Evolutionary conservation across 441 rosid genomes (phyloP), one percentile per base, ranked within the genome.

Genomic region (Croton laevigatus): DNA sequence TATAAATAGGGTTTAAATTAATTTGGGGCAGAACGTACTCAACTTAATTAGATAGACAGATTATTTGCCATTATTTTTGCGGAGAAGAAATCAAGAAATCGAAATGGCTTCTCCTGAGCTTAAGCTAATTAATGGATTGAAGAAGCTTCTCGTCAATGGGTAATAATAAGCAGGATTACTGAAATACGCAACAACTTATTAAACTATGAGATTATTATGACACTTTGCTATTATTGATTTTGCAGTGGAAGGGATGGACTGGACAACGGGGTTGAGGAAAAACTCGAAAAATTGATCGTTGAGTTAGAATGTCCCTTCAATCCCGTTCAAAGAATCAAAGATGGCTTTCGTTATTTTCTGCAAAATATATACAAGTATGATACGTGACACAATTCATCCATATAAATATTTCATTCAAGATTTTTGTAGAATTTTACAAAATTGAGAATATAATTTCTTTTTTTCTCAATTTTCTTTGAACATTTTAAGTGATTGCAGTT

Each of bases 321-420:
- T 69, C 71, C 84, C 0, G 71, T 73, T 1, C 60, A 78, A 63
- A 68, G 66, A 22, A 77, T 85, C 70, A 76, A 38, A 14, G 59
- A 66, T 0, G 88, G 89, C 17, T 87, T 87, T 59, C 20, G 20
- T 58, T 73, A 49, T 80, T 82, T 87, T 82, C 76, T 81, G 75
- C 65, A 36, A 13, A 5, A 62, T 62, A 59, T 66, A 32, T 87
- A 68, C 65, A 85, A 83, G 89, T 85, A 85, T 59, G 84, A 53
- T 44, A 16, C 27, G 17, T 19, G 4, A 2, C 53, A 22, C 8
- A 3, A 58, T 51, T 27, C 32, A 27, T 27, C 1, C 32, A 27
- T 68, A 19, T 45, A 52, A 48, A 0, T 9, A 17, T 2, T 23
- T 11, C 3, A 3, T 34, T 34, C 1, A 8, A 16, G 4, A 16